Conservation (phyloP, 495 filamentous ascomycete genomes). For the Penicillium cataractarum region DNA sequence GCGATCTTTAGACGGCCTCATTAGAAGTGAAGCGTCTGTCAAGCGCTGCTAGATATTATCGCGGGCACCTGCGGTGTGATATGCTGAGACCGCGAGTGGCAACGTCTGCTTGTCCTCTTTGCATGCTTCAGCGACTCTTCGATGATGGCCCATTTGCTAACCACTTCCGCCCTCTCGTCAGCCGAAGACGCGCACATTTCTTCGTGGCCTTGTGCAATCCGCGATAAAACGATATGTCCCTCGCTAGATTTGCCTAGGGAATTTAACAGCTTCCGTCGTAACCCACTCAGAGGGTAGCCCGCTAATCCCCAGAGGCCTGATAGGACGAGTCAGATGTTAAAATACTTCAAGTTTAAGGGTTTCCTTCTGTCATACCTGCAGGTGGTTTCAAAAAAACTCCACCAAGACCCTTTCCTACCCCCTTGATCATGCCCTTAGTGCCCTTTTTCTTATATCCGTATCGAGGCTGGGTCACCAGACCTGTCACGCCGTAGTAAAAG, state of each 20-base stretch:
- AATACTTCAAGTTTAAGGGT: too few relatives aligned
- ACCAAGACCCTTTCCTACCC: slow-evolving; percentile 75
- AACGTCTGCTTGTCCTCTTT: neutral
- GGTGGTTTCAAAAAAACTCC: slow-evolving; percentile 71
- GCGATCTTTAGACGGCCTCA: too few relatives aligned
- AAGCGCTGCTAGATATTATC: too few relatives aligned
- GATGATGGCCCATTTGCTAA: slow-evolving; percentile 21
- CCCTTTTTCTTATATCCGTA: slow-evolving; percentile 71
- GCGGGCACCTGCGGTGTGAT: neutral
- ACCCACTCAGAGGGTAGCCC: slow-evolving; percentile 72
- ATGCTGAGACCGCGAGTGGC: neutral
- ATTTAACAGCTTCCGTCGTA: slow-evolving; percentile 71
- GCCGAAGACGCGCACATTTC: slow-evolving; percentile 28
- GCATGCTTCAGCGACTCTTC: slow-evolving; percentile 14
- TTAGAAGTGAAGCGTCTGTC: too few relatives aligned
- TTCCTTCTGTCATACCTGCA: slow-evolving; percentile 54
- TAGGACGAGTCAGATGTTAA: slow-evolving; percentile 23
- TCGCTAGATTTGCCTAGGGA: slow-evolving; percentile 32
- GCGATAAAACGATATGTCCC: slow-evolving; percentile 22
- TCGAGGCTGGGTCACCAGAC: slow-evolving; percentile 72
- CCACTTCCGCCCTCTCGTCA: slow-evolving; percentile 25
- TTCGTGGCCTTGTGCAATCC: slow-evolving; percentile 31
- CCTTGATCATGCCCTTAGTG: slow-evolving; percentile 68
- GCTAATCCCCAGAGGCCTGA: slow-evolving; percentile 62
- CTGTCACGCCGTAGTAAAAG: slow-evolving; percentile 72